Conservation (phyloP, 179 eudicot genomes). For the Dionaea muscipula region DNA sequence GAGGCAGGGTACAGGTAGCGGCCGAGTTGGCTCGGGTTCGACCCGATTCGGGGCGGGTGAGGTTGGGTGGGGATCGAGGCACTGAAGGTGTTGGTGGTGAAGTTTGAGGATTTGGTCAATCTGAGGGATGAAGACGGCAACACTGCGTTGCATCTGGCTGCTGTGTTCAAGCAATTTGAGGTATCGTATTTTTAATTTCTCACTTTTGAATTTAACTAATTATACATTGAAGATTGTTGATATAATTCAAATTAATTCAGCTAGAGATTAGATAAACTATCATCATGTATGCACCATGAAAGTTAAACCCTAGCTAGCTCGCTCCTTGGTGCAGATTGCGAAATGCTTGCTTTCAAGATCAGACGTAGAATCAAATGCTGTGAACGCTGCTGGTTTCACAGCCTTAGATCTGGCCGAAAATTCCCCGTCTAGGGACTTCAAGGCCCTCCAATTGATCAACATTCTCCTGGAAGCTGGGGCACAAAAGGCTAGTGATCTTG, state of each 20-base stretch:
- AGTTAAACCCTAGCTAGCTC: no score
- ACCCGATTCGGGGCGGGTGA: conserved; percentile 12
- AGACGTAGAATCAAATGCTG: conserved; percentile 14
- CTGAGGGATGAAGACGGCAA: conserved; percentile 33
- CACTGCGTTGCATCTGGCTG: conserved; percentile 35
- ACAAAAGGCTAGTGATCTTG: conserved; percentile 7
- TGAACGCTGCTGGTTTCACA: conserved; percentile 24
- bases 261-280: no score
- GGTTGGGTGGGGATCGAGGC: conserved; percentile 9
- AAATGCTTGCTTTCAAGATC: conserved; percentile 18
- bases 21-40: conserved; percentile 25
- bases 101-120: conserved; percentile 17
- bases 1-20: conserved; percentile 24
- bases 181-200: conserved; percentile 8
- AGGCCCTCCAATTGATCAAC: conserved; percentile 20
- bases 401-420: conserved; percentile 23
- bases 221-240: no score
- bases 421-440: conserved; percentile 24
- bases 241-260: no score
- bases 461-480: conserved; percentile 18
- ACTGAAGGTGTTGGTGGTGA: conserved; percentile 19
- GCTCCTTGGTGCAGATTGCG: conserved; percentile 19
- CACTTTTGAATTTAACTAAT: no score
- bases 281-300: no score
- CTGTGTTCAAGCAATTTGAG: conserved; percentile 26